Evolutionary conservation across 1,284 basidiomycete genomes (phyloP), one percentile per base, ranked within the genome.

Genomic region (Leccinum proliferum): DNA sequence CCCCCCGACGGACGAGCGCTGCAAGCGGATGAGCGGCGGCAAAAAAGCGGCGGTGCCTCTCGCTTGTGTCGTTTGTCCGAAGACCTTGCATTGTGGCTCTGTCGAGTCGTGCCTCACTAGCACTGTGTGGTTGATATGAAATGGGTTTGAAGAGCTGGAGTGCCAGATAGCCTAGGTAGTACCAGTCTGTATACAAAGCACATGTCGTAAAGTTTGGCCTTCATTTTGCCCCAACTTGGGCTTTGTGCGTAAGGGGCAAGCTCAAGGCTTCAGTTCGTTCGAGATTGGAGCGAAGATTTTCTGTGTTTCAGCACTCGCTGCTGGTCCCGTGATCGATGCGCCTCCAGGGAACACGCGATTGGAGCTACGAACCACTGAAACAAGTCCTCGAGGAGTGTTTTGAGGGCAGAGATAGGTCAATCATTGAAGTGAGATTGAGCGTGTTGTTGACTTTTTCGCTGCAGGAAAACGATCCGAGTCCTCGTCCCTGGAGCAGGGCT

Each of bases 401-500:
- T 67, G 73, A 79, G 5, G 75, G 83, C 61, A 77, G 79, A 87
- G 70, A 72, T 14, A 75, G 72, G 73, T 72, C 88, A 87, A 43
- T 32, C 43, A 50, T 29, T 57, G 6, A n/a, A 3, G 2, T 11
- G 9, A 37, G 14, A 29, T 4, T 52, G 2, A 39, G 43, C 46
- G 18, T 50, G 57, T 34, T 59, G 12, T 58, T 65, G 57, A 69
- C 43, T 35, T 11, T 46, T 10, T 18, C 2, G 25, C 18, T 29
- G 5, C 69, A 89, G 86, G 65, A 70, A 73, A 56, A 81, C 83
- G 18, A 76, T 92, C 39, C 81, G 86, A 62, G 92, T 96, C 0
- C 83, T 96, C 1, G 90, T 96, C 1, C 94, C 94, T 0, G 94
- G 95, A 4, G 88, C 92, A 25, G 94, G 94, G 1, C 81, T 96